Conservation (phyloP, 179 eudicot species). For the Spergularia azorica region DNA sequence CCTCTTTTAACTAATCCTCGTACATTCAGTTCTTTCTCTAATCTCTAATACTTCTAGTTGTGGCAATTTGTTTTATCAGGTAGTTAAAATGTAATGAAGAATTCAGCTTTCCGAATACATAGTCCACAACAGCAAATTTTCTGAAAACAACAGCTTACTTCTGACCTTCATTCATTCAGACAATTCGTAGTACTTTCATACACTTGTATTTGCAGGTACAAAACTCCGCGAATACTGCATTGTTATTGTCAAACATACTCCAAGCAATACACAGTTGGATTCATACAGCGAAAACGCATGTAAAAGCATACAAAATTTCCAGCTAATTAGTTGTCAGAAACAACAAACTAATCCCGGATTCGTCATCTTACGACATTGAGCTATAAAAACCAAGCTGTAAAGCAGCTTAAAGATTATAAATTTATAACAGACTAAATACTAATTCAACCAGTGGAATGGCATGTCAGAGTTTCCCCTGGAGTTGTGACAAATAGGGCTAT, state of each 20-base stretch:
- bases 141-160: neutral
- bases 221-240: neutral
- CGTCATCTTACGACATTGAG: slow-evolving; percentile 9
- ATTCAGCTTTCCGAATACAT: neutral
- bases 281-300: slow-evolving; percentile 16
- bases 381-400: slow-evolving; percentile 10
- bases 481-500: slow-evolving; percentile 46
- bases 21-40: slow-evolving; percentile 6
- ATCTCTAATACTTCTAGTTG: neutral
- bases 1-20: slow-evolving; percentile 16
- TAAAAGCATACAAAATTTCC: slow-evolving; percentile 34
- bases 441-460: slow-evolving; percentile 47
- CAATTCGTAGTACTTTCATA: neutral
- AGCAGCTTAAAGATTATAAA: slow-evolving; percentile 5
- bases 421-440: slow-evolving; percentile 25
- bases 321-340: slow-evolving; percentile 31
- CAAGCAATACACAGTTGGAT: slow-evolving; percentile 23
- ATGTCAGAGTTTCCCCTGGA: slow-evolving; percentile 34
- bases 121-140: neutral
- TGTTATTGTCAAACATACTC: slow-evolving; percentile 2
- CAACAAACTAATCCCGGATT: slow-evolving; percentile 28
- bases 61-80: neutral
- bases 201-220: neutral
- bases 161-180: neutral
- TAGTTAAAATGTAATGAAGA: neutral